Conservation (phyloP, 208 protist genomes). For the Acanthamoeba castellanii region DNA sequence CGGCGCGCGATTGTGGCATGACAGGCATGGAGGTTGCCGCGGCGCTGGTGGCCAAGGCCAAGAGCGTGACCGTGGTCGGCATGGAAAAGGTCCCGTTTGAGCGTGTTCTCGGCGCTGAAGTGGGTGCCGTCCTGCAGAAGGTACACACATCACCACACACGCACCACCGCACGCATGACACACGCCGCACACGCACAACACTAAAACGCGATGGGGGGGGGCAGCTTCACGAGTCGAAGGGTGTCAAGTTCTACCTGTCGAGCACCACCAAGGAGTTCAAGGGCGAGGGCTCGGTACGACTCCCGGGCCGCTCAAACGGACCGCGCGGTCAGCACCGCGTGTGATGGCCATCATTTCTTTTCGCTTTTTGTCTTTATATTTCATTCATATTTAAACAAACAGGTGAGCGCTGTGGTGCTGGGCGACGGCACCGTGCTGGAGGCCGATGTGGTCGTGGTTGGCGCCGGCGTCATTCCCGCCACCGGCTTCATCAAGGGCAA, state of each 20-base stretch:
- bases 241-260: constrained; percentile 74
- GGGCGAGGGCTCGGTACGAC: constrained; percentile 24
- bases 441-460: constrained; percentile 76
- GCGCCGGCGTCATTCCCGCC: constrained; percentile 77
- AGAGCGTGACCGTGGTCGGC: constrained; percentile 77
- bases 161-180: too few species aligned
- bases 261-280: constrained; percentile 69
- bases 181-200: too few species aligned
- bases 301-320: not conserved
- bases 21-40: constrained; percentile 74
- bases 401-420: constrained; percentile 72
- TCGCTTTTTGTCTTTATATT: too few species aligned
- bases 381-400: too few species aligned
- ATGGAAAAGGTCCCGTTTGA: constrained; percentile 81
- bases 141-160: not conserved
- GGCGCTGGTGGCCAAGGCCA: constrained; percentile 61
- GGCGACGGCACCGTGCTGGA: constrained; percentile 68
- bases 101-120: constrained; percentile 74
- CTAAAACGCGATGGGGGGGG: too few species aligned
- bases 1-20: not conserved
- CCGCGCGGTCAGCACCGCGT: not conserved
- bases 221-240: constrained; percentile 78
- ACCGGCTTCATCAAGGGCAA: constrained; percentile 75
- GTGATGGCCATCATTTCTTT: not conserved
- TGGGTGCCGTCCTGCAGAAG: constrained; percentile 77